Percentiles rank a stretch among this genome's conserved stretches.
Evolutionary conservation across 2,329 filamentous ascomycete species (phyloP).

Genomic region (Paecilomyces sp.): DNA sequence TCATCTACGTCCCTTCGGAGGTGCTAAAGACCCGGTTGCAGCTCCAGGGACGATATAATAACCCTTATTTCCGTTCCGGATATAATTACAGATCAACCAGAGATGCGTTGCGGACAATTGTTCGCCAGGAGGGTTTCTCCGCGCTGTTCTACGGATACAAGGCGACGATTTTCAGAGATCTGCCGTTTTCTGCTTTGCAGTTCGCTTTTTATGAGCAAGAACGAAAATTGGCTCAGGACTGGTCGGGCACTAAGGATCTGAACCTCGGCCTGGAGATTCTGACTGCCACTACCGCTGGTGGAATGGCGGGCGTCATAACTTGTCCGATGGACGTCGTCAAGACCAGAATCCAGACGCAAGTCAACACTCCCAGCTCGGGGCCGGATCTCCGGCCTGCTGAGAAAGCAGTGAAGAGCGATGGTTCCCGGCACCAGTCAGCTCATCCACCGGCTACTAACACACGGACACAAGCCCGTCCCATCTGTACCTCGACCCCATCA

Average conservation of each 20-base stretch:
- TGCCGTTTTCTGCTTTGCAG: slow-evolving; percentile 92
- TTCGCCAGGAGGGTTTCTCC: slow-evolving; percentile 69
- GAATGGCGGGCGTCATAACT: slow-evolving; percentile 86
- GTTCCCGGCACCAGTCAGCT: slow-evolving; percentile 17
- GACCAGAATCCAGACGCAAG: slow-evolving; percentile 89
- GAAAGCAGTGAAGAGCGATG: slow-evolving; percentile 20
- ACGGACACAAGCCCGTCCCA: slow-evolving; percentile 58
- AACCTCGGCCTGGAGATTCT: slow-evolving; percentile 78
- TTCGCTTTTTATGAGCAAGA: slow-evolving; percentile 99
- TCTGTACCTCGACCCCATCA: slow-evolving; percentile 84
- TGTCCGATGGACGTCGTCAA: slow-evolving; percentile 97
- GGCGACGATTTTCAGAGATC: slow-evolving; percentile 85
- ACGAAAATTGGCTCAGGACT: slow-evolving; percentile 70
- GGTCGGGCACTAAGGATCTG: slow-evolving; percentile 74
- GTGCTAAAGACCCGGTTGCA: slow-evolving; percentile 96
- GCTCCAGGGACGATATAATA: slow-evolving; percentile 90
- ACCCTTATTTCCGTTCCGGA: slow-evolving; percentile 84
- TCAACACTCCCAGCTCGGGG: slow-evolving; percentile 46
- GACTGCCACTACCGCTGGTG: slow-evolving; percentile 83
- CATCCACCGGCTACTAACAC: slow-evolving; percentile 19
- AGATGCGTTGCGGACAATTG: slow-evolving; percentile 80
- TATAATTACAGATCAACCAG: slow-evolving; percentile 89
- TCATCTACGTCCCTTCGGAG: slow-evolving; percentile 94
- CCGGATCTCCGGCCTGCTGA: slow-evolving; percentile 12
- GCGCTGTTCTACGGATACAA: slow-evolving; percentile 97